Conservation (phyloP, 2,329 filamentous ascomycete genomes). For the Apiospora arundinis region DNA sequence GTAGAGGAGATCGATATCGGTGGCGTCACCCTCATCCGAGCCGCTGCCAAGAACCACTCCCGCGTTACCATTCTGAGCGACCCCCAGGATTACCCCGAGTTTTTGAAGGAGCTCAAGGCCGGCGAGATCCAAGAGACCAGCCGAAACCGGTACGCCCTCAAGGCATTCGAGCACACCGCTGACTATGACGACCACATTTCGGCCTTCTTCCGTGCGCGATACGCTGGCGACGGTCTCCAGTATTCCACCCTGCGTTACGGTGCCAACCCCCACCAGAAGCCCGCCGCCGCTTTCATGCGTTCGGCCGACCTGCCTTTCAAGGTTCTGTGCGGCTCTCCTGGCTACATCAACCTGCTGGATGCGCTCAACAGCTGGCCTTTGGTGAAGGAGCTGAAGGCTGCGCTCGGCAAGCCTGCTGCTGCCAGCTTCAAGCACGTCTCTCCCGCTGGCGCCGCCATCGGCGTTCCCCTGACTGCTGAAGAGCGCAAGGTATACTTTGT, state of each 20-base stretch:
- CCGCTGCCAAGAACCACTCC: slow-evolving; percentile 96
- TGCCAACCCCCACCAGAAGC: slow-evolving; percentile 98
- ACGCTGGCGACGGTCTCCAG: slow-evolving; percentile 83
- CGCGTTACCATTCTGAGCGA: slow-evolving; percentile 96
- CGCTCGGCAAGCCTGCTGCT: slow-evolving; percentile 86
- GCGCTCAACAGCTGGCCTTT: slow-evolving; percentile 96
- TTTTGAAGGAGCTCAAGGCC: slow-evolving; percentile 86
- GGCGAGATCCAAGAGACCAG: slow-evolving; percentile 86
- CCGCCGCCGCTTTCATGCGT: slow-evolving; percentile 81
- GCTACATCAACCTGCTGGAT: slow-evolving; percentile 97
- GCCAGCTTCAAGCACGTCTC: slow-evolving; percentile 99
- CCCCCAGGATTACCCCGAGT: slow-evolving; percentile 90
- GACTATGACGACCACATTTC: slow-evolving; percentile 96
- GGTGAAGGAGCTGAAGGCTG: slow-evolving; percentile 93
- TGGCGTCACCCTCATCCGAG: slow-evolving; percentile 93
- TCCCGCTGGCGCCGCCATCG: slow-evolving; percentile 93
- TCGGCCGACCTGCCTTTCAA: slow-evolving; percentile 88
- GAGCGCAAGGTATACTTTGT: slow-evolving; percentile 99
- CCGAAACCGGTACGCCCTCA: slow-evolving; percentile 89
- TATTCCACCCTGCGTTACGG: slow-evolving; percentile 90
- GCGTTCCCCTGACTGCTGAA: slow-evolving; percentile 80
- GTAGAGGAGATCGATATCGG: slow-evolving; percentile 99
- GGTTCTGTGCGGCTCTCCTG: slow-evolving; percentile 85
- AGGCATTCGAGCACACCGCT: slow-evolving; percentile 97
- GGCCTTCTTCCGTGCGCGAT: slow-evolving; percentile 97